Conservation (phyloP, 148 eudicot species). For the Chenopodium suecicum region DNA sequence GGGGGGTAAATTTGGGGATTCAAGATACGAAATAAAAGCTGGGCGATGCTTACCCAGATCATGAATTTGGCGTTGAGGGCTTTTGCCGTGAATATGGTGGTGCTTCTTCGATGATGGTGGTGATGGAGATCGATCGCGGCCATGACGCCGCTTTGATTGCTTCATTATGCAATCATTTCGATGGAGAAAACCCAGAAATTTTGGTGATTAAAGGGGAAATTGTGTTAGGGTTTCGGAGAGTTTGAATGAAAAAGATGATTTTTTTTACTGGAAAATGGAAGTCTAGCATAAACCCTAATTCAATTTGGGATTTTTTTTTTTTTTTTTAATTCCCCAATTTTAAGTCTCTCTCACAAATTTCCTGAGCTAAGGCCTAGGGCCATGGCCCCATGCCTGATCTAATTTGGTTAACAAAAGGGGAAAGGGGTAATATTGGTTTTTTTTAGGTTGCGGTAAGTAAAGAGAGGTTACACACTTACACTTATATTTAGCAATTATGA, state of each 20-base stretch:
- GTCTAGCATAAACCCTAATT: constrained; percentile 9
- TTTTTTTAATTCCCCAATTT: neutral
- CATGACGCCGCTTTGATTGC: constrained; percentile 27
- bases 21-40: constrained; percentile 44
- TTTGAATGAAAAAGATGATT: neutral
- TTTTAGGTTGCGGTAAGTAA: no score
- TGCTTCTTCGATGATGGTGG: constrained; percentile 28
- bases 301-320: neutral
- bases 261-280: neutral
- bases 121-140: constrained; percentile 32
- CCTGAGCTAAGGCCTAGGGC: neutral
- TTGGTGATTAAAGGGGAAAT: neutral
- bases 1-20: constrained; percentile 43
- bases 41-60: constrained; percentile 44
- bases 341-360: neutral
- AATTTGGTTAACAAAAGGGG: no score
- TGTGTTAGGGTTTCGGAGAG: neutral
- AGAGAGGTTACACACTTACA: no score
- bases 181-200: neutral
- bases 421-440: no score
- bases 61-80: constrained; percentile 10
- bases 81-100: constrained; percentile 24
- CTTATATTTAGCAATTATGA: no score
- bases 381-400: neutral
- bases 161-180: constrained; percentile 24